Evolutionary conservation across 768 basidiomycete genomes (phyloP).

Genomic region (Gymnopilus dilepis): DNA sequence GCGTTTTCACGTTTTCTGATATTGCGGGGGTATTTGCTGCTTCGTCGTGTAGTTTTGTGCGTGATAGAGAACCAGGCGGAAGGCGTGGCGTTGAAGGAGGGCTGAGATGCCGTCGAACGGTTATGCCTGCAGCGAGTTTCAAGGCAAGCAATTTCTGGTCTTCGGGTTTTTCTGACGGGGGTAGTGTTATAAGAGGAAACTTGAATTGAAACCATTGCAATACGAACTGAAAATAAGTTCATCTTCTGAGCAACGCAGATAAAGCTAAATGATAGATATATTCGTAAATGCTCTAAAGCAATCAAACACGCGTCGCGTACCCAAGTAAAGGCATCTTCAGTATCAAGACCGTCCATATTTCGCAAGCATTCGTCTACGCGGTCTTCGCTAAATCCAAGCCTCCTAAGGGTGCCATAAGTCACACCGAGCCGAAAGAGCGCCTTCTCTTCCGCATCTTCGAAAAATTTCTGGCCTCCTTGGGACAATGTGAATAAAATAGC

Average conservation of each 20-base stretch:
- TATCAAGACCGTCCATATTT: constrained; percentile 64
- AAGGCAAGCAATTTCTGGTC: background rate
- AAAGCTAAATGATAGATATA: constrained; percentile 52
- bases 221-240: constrained; percentile 45
- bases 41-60: background rate
- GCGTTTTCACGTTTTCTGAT: background rate
- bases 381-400: constrained; percentile 75
- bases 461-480: constrained; percentile 35
- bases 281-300: constrained; percentile 24
- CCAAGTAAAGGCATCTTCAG: constrained; percentile 95
- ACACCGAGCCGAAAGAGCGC: constrained; percentile 70
- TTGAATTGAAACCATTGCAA: background rate
- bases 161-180: constrained; percentile 4
- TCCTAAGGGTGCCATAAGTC: constrained; percentile 79
- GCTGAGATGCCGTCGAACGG: constrained; percentile 14
- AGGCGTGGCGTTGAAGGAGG: constrained; percentile 19
- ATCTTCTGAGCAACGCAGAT: constrained; percentile 63
- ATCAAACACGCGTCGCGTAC: constrained; percentile 41
- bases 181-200: background rate
- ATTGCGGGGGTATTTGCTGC: background rate
- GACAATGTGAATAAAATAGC: background rate
- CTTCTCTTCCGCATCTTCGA: constrained; percentile 75
- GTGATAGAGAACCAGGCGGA: background rate
- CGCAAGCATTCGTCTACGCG: constrained; percentile 75
- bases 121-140: constrained; percentile 19